Percentiles rank a stretch among this genome's conserved stretches.
Evolutionary conservation across 257 asterid species (phyloP).

Genomic region (Capsicum rhomboideum): DNA sequence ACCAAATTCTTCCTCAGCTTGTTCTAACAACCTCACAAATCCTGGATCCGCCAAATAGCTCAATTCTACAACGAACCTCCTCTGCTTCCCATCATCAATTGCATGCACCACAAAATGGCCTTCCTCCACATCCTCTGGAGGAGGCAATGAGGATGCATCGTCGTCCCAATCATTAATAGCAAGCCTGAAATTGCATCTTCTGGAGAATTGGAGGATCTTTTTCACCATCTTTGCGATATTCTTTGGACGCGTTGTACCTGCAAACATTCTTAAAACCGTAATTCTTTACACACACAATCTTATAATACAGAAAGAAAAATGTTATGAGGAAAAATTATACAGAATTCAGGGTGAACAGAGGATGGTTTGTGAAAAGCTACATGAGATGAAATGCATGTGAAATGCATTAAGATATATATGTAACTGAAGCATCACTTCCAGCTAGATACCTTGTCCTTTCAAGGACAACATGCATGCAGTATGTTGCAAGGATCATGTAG

Average conservation of each 20-base stretch:
- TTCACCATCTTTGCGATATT: not conserved
- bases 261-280: not conserved
- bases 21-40: constrained; percentile 32
- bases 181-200: not conserved
- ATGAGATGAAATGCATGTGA: not conserved
- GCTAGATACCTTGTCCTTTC: not conserved
- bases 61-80: constrained; percentile 26
- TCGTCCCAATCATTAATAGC: not conserved
- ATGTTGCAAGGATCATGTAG: not conserved
- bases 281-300: not conserved
- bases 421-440: not conserved
- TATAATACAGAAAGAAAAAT: not conserved
- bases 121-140: constrained; percentile 39
- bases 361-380: not conserved
- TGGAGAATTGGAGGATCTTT: not conserved
- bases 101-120: constrained; percentile 47
- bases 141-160: not conserved
- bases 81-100: constrained; percentile 29
- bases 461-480: not conserved
- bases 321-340: not conserved
- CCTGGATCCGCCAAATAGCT: constrained; percentile 30
- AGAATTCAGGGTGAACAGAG: not conserved
- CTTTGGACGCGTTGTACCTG: not conserved
- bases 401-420: not conserved
- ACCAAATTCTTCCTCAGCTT: constrained; percentile 47